Evolutionary conservation across 202 grass and related monocot genomes (phyloP).

Genomic region (Thinopyrum obtusiflorum): DNA sequence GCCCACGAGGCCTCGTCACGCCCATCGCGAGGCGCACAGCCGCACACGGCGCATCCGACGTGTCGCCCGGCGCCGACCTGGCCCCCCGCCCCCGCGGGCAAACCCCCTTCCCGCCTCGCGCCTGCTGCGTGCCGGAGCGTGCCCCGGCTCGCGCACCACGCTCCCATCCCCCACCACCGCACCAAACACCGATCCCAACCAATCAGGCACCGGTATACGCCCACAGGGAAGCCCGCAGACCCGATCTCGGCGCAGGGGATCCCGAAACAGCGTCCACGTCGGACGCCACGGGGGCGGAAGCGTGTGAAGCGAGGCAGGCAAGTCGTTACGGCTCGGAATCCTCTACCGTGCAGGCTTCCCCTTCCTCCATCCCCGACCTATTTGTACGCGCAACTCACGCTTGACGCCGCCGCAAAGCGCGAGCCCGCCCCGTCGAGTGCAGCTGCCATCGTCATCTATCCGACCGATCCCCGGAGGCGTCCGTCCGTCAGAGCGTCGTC

Average conservation of each 20-base stretch:
- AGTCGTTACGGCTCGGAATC: slow-evolving; percentile 32
- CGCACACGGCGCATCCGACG: neutral
- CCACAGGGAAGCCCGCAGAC: rapidly evolving
- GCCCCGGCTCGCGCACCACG: slow-evolving; percentile 37
- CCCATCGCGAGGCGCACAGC: neutral
- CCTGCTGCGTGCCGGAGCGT: slow-evolving; percentile 59
- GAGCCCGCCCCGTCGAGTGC: slow-evolving; percentile 1
- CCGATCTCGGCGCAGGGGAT: neutral
- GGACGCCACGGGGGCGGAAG: slow-evolving; percentile 22
- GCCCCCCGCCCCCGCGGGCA: neutral
- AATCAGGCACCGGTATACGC: rapidly evolving
- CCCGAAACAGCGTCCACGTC: neutral
- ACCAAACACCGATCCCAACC: neutral
- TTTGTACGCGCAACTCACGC: slow-evolving; percentile 40
- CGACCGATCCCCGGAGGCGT: neutral
- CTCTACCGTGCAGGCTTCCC: slow-evolving; percentile 42
- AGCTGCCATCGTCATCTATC: neutral
- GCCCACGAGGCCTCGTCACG: neutral
- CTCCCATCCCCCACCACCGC: neutral
- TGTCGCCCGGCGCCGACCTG: slow-evolving; percentile 21
- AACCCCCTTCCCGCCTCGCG: slow-evolving; percentile 47
- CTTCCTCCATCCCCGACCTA: slow-evolving; percentile 18
- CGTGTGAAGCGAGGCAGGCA: neutral
- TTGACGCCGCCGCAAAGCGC: slow-evolving; percentile 32
- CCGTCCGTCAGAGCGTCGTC: too few species aligned